Percentiles rank a stretch among this genome's conserved stretches.
Conservation (phyloP, 1,284 basidiomycete species). For the Abortiporus biennis region DNA sequence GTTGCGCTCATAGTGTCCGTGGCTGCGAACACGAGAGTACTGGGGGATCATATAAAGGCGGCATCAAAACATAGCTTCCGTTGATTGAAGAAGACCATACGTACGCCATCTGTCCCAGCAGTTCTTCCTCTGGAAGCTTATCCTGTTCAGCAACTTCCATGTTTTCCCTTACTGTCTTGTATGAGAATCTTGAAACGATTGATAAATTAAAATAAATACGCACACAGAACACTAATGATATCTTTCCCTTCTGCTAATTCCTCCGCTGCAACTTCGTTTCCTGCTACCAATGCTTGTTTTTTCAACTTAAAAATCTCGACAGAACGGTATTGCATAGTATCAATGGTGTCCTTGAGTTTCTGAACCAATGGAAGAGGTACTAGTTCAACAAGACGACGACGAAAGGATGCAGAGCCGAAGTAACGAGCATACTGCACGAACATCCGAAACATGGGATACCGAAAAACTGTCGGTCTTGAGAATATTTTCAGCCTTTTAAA, state of each 20-base stretch:
- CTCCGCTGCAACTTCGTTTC: constrained; percentile 12
- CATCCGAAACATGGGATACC: constrained; percentile 9
- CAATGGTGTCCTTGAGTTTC: constrained; percentile 8
- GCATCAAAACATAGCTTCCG: background rate
- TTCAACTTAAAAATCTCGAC: constrained; percentile 14
- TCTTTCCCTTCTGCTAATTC: constrained; percentile 17
- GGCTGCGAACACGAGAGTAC: constrained; percentile 6
- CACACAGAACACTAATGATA: constrained; percentile 19
- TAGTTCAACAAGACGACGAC: background rate
- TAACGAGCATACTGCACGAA: constrained; percentile 8
- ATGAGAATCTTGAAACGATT: background rate
- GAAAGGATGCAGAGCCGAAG: constrained; percentile 5
- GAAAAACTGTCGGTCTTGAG: background rate
- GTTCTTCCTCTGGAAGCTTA: constrained; percentile 7
- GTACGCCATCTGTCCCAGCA: constrained; percentile 8
- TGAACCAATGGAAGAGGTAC: constrained; percentile 11
- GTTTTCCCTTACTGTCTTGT: constrained; percentile 5
- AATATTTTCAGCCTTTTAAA: background rate
- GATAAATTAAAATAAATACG: background rate
- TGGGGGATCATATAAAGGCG: background rate
- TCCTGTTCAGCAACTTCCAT: constrained; percentile 1
- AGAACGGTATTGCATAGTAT: constrained; percentile 12
- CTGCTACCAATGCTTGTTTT: constrained; percentile 12
- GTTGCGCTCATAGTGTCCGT: constrained; percentile 5
- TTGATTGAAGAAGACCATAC: background rate